Base-by-base conservation (phyloP, 768 basidiomycete genomes). In the Collybiopsis confluens region DNA sequence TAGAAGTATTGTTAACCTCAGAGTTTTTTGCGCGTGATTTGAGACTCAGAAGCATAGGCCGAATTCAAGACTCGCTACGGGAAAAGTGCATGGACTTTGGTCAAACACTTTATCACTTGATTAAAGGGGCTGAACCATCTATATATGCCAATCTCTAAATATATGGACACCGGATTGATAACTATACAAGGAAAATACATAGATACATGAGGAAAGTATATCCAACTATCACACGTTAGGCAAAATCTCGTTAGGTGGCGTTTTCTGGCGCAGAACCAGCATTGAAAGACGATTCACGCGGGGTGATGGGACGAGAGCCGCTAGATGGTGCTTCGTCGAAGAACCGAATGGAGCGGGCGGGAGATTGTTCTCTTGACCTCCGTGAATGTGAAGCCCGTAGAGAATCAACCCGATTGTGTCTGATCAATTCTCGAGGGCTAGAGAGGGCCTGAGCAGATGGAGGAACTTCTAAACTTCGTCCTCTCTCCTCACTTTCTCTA, bases 291-390 rank as follows among this genome's bases (percentile, higher is more conserved):
- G 30, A 30, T 13, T 48, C 26, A 4, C 50, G 50, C 16, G 50
- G 50, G 5, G 50, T 52, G 16, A 38, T 41, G 21, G 45, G 7
- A 26, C 54, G 38, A 40, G 47, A 48, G 30, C 54, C 24, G 21
- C 48, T 51, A 40, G 13, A n/a, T 2, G 35, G 27, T 2, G 42
- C 37, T 26, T 55, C 54, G 16, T 56, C 56, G 28, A 53, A 45
- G 56, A 56, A 56, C 33, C 48, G 18, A 4, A 56, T 38, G n/a
- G 42, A 45, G 11, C 56, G 41, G 18, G 56, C 51, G n/a, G 56
- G 56, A 11, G 56, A 56, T 13, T 56, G 55, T 20, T 56, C 55
- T 33, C 55, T 56, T 20, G 47, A 50, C 27, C 28, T 37, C 16
- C 40, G 47, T n/a, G 47, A 8, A 56, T 42, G 49, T 2, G 11